Evolutionary conservation across 2,329 filamentous ascomycete genomes (phyloP), one percentile per base, ranked within the genome.

Genomic region (Exophiala sp.): DNA sequence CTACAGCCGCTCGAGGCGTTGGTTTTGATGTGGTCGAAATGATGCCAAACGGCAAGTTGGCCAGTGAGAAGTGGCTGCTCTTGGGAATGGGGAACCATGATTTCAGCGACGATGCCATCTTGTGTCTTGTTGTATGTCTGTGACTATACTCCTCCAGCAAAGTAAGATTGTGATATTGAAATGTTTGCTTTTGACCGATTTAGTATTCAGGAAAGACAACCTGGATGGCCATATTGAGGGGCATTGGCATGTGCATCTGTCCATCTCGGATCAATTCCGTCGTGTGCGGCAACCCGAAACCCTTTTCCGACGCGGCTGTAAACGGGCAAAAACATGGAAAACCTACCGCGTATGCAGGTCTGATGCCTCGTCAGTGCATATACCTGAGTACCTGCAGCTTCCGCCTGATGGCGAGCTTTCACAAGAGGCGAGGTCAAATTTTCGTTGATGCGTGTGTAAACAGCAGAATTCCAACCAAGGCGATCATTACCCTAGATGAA

Each of bases 41-140:
- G 73, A 94, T 84, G 65, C 89, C 89, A 65, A 92, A 92, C 1
- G 89, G 89, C 50, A 94, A 86, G 67, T 94, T 94, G 65, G 85
- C 83, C 47, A 92, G 74, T 7, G 88, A 89, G 71, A 91, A 91
- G 65, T 84, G 83, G 52, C 81, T 85, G 52, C 76, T 73, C 48
- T 75, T 73, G 43, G 83, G 79, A 55, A 86, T 83, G 46, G 70
- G 70, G 51, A 86, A 74, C 83, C 83, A 86, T 50, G 81, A 84
- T 62, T 70, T 65, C 67, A 73, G 72, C 36, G 49, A 66, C 47
- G 62, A 61, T 18, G 43, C 63, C 48, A 21, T 43, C 10, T 48
- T 12, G 7, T 34, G 21, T 12, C 32, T 49, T 18, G 20, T 11
- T 16, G 8, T 16, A 12, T 43, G n/a, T 40, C 39, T 16, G 39